phyloP scores from a whole-genome alignment of 345 rosid species.

The Aethionema arabicum region DNA sequence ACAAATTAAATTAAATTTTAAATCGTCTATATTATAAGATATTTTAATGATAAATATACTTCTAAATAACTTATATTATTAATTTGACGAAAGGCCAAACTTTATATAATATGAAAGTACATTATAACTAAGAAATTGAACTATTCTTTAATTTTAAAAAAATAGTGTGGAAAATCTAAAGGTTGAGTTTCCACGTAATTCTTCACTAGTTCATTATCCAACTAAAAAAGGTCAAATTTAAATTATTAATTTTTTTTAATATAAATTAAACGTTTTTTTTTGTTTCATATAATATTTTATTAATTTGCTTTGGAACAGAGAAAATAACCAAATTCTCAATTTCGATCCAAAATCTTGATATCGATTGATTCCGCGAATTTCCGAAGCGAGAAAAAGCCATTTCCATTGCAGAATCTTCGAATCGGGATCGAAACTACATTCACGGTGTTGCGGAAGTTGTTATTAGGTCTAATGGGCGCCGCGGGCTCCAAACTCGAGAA shows the following conservation, averaged over 20 bases:
- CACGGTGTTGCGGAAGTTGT: slow-evolving; percentile 36
- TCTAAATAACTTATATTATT: no score
- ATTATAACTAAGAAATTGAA: no score
- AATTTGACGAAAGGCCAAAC: no score
- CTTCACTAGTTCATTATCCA: neutral
- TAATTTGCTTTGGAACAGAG: neutral
- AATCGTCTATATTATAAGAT: no score
- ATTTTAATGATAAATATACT: no score
- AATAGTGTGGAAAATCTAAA: neutral
- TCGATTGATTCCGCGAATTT: neutral
- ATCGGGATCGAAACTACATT: no score
- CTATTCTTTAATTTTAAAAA: no score
- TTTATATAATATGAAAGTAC: no score
- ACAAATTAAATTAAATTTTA: no score
- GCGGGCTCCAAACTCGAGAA: slow-evolving; percentile 99
- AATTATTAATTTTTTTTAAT: neutral
- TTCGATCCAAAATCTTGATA: neutral
- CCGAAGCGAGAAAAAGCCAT: neutral
- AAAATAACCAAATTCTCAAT: neutral
- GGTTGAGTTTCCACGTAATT: neutral
- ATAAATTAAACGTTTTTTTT: no score
- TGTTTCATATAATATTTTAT: no score
- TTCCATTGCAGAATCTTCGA: neutral
- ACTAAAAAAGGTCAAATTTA: neutral
- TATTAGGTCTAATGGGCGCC: slow-evolving; percentile 69